Evolutionary conservation across 257 asterid species (phyloP).

Genomic region (Prunella vulgaris): DNA sequence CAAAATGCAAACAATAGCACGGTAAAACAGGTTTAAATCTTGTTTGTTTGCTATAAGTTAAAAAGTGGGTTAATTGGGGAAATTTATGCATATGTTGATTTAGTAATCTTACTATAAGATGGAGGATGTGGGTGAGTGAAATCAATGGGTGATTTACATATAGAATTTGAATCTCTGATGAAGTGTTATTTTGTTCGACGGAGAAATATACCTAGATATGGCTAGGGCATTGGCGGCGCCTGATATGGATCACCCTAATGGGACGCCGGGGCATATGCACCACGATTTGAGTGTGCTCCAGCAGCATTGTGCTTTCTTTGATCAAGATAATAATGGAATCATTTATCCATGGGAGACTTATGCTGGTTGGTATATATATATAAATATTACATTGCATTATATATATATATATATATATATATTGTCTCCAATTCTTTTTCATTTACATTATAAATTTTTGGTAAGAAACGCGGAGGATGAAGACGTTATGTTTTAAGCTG

Average conservation of each 20-base stretch:
- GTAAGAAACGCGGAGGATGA: no score
- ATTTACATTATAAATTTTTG: no score
- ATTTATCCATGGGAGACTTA: conserved; percentile 64
- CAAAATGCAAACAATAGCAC: no score
- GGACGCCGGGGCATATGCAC: conserved; percentile 65
- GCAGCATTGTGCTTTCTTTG: conserved; percentile 80
- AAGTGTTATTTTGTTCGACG: not conserved
- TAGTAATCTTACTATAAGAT: not conserved
- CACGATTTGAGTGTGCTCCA: conserved; percentile 67
- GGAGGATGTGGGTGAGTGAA: not conserved
- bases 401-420: no score
- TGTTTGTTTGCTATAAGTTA: no score
- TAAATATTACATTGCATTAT: not conserved
- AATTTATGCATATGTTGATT: no score
- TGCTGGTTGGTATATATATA: conserved; percentile 23
- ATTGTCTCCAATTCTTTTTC: no score
- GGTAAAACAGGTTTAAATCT: no score
- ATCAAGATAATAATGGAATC: conserved; percentile 74
- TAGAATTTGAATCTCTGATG: no score
- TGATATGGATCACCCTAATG: conserved; percentile 71
- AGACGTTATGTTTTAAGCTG: no score
- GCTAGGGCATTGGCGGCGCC: conserved; percentile 66
- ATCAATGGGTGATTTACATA: not conserved
- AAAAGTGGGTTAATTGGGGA: no score
- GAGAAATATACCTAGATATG: conserved; percentile 37